Base-by-base conservation (phyloP, 129 eudicot species). In the Gnaphalium uliginosum region DNA sequence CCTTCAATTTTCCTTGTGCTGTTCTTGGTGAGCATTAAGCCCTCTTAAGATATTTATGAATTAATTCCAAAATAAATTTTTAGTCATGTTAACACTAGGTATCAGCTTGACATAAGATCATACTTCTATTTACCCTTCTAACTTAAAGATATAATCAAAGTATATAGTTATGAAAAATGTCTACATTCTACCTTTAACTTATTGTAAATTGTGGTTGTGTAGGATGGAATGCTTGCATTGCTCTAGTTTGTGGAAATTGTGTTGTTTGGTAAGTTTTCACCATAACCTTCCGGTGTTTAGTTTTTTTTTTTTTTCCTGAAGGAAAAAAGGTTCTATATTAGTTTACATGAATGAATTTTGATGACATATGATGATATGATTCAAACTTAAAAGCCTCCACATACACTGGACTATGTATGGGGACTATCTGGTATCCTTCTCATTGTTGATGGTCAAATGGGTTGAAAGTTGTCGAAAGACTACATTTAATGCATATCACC, bases 191-290 rank as follows among this genome's bases (percentile, higher is more conserved):
- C 53, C n/a, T 58, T 29, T 37, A 58, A 54, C 26, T 60, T 32
- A 65, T 39, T 24, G 22, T 59, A 1, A 66, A 35, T 69, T 78
- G 77, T 25, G 74, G 43, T 15, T 78, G 26, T 84, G 64, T 77
- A 93, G 98, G 98, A 79, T 93, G 98, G 98, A 94, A 94, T 77
- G 98, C 98, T 18, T 94, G 98, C 93, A 82, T 88, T 74, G 98
- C 98, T 32, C 91, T 94, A 53, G 98, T 94, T 25, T 94, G 98
- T 50, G 98, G 98, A 66, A 90, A 94, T 81, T 81, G 93, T 85
- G 97, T 94, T 85, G 98, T 90, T 71, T 94, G 98, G 98, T 94
- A 78, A 89, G 89, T 83, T 71, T 54, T 58, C 26, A 69, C 62
- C 76, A 56, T 41, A 15, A 66, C 69, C 59, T 72, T 64, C 63